These are phyloP conservation scores for Paramecium tetraurelia DNA, from an alignment of 73 alveolate species.

Conservation along the genomic window DNA sequence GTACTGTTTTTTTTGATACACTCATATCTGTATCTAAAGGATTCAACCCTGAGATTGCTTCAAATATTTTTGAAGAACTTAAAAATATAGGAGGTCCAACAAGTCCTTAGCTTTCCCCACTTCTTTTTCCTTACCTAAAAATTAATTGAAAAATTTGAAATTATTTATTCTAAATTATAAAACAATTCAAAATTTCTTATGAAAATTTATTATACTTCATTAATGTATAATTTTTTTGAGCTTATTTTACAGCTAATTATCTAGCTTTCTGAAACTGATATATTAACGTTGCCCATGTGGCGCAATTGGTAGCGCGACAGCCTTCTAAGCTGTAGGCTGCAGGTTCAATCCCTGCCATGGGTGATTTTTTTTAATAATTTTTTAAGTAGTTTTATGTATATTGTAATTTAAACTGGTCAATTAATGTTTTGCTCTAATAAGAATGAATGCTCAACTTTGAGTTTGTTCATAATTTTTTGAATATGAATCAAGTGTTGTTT, in stretches of 20 bases:
- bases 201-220: neutral
- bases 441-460: too few relatives aligned
- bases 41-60: neutral
- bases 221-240: neutral
- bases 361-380: neutral
- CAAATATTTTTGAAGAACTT: neutral
- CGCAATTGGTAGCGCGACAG: slow-evolving; percentile 64
- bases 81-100: neutral
- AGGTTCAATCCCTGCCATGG: slow-evolving; percentile 63
- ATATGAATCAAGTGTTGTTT: neutral
- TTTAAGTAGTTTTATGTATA: neutral
- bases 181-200: neutral
- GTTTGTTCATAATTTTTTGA: too few relatives aligned
- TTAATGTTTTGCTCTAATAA: too few relatives aligned
- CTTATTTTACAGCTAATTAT: neutral
- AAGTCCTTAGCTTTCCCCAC: neutral
- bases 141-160: neutral
- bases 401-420: neutral
- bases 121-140: neutral
- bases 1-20: neutral
- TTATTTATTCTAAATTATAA: neutral
- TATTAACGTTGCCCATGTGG: slow-evolving; percentile 55
- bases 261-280: neutral
- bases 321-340: slow-evolving; percentile 62
- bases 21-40: neutral